A percentile compares a stretch with the other conserved stretches of the same genome.
phyloP scores from a whole-genome alignment of 257 asterid species.

The Voacanga thouarsii region DNA sequence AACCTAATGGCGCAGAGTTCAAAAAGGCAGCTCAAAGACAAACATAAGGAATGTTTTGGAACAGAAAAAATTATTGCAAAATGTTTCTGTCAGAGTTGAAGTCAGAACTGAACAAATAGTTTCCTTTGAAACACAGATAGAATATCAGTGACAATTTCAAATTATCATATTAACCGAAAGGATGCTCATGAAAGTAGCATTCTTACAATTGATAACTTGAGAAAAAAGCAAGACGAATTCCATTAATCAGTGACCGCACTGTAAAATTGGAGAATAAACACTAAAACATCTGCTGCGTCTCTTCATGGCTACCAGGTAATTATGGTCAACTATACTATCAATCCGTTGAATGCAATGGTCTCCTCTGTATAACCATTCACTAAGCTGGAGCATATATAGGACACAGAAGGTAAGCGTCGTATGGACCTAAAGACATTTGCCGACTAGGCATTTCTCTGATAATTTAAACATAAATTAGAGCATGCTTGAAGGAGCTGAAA shows the following conservation, averaged over 20 bases:
- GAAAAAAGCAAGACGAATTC: no score
- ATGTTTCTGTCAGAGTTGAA: neutral
- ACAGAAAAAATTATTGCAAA: neutral
- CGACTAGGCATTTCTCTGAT: neutral
- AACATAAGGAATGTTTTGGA: neutral
- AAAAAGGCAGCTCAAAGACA: neutral
- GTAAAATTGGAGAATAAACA: no score
- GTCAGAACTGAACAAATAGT: neutral
- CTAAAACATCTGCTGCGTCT: no score
- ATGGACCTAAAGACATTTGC: neutral
- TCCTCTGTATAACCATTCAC: no score
- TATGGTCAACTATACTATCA: neutral
- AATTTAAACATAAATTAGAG: neutral
- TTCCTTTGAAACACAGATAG: neutral
- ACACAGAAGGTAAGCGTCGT: neutral
- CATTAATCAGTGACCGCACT: no score
- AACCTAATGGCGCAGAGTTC: neutral
- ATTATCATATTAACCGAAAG: neutral
- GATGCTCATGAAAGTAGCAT: neutral
- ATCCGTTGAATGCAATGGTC: neutral
- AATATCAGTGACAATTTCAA: neutral
- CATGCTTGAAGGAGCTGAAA: neutral
- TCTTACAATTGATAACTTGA: no score
- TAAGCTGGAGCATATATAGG: neutral
- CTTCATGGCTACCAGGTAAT: neutral